Evolutionary conservation across 2,329 filamentous ascomycete species (phyloP).

Genomic region (Beauveria sp.): DNA sequence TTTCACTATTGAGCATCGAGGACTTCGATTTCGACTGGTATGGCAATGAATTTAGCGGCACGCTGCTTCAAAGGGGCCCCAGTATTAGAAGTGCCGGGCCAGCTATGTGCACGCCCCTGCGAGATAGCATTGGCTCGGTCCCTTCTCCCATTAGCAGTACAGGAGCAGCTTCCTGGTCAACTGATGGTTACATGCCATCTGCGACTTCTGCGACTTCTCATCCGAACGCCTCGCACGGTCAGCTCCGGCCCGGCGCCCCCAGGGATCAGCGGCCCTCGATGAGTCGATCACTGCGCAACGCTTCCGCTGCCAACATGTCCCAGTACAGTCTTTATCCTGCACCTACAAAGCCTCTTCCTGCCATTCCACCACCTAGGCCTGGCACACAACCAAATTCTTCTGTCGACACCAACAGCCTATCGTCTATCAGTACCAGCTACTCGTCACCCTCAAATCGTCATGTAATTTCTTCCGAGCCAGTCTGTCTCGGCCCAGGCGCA

Average conservation of each 20-base stretch:
- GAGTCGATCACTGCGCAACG: neutral
- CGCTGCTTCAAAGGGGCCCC: neutral
- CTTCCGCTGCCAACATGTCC: neutral
- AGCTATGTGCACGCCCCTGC: neutral
- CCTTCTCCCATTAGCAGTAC: neutral
- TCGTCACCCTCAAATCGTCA: constrained; percentile 1
- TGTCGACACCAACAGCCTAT: constrained; percentile 1
- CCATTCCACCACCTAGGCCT: constrained; percentile 4
- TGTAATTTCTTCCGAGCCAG: neutral
- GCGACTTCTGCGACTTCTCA: neutral
- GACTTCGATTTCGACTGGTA: neutral
- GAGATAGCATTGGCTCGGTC: neutral
- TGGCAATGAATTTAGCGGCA: neutral
- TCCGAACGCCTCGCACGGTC: neutral
- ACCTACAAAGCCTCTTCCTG: constrained; percentile 8
- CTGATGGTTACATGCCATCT: neutral
- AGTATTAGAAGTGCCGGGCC: neutral
- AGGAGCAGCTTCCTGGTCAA: neutral
- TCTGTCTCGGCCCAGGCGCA: neutral
- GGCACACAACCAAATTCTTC: neutral
- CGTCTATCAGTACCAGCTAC: constrained; percentile 8
- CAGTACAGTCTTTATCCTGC: constrained; percentile 10
- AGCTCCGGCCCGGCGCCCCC: neutral
- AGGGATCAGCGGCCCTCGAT: neutral
- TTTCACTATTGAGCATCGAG: neutral